Evolutionary conservation across 768 basidiomycete species (phyloP), one percentile per base, ranked within the genome.

Genomic region (Erythrobasidium yunnanense): DNA sequence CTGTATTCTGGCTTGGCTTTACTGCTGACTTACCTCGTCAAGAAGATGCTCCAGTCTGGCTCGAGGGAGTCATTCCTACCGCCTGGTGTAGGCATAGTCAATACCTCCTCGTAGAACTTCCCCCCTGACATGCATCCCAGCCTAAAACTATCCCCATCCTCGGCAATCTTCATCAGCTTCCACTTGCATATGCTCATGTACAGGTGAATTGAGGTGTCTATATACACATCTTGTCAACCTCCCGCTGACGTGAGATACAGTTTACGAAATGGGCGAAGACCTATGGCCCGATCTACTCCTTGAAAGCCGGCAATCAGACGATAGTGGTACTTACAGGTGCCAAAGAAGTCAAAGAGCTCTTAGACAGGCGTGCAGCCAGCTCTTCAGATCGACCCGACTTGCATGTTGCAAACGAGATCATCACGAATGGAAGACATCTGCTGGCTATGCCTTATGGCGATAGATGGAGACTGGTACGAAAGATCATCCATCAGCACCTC

Each of bases 161-260:
- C 20, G 68, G 68, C 45, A 69, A 69, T 55, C 45, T 69, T 34
- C 55, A 56, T 50, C 68, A 69, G 23, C 46, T 69, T 18, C 68
- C 68, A 13, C 49, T 62, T 15, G 46, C 23, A n/a, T 62, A 62
- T 15, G 45, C 58, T 20, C 68, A 69, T 52, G 42, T 69, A 47
- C 51, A 52, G 51, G 51, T 52, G 20, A 52, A n/a, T n/a, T n/a
- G n/a, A n/a, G n/a, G n/a, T n/a, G n/a, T n/a, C n/a, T n/a, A n/a
- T n/a, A n/a, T n/a, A n/a, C n/a, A n/a, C n/a, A n/a, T n/a, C n/a
- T n/a, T n/a, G 22, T 20, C 49, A 50, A 50, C 5, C 29, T n/a
- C 49, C 29, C 22, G 29, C 49, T 50, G 22, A 27, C 55, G 47
- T 42, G 17, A 42, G 51, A 45, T 50, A 46, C 32, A 46, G 46